These are phyloP conservation scores for Pseudozyma tsukubaensis DNA, from an alignment of 1,284 basidiomycete genomes.

Conservation along the genomic window DNA sequence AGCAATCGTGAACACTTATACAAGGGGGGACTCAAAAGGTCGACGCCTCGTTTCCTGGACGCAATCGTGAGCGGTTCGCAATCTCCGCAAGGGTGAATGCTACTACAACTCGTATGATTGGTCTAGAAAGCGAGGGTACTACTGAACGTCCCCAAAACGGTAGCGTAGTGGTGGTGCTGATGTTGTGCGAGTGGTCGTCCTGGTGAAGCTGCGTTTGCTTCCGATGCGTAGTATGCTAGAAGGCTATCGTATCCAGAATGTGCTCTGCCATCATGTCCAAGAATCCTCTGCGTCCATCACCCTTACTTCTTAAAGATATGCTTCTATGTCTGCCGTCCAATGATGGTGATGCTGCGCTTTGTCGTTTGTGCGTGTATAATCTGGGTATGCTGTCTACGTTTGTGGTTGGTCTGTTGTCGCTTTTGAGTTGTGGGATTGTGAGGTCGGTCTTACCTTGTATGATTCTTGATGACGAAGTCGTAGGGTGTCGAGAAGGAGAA, in stretches of 20 bases:
- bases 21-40: conserved; percentile 43
- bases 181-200: background rate
- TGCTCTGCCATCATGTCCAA: too few species aligned
- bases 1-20: conserved; percentile 43
- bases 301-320: too few species aligned
- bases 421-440: conserved; percentile 2
- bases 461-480: conserved; percentile 51
- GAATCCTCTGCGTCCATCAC: too few species aligned
- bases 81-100: conserved; percentile 3
- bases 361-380: background rate
- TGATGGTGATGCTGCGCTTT: too few species aligned
- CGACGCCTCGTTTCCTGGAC: conserved; percentile 33
- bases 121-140: conserved; percentile 28
- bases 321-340: too few species aligned
- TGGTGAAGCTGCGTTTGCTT: background rate
- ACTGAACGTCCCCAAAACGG: conserved; percentile 43
- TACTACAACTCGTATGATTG: conserved; percentile 44
- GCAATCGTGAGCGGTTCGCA: conserved; percentile 37
- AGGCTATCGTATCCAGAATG: background rate
- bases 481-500: conserved; percentile 42
- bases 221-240: background rate
- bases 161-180: background rate
- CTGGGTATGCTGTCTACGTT: conserved; percentile 21
- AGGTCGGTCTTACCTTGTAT: conserved; percentile 46
- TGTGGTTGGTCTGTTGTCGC: conserved; percentile 11